These are phyloP conservation scores for Fusarium floridanum DNA, from an alignment of 2,329 filamentous ascomycete species.

Conservation along the genomic window DNA sequence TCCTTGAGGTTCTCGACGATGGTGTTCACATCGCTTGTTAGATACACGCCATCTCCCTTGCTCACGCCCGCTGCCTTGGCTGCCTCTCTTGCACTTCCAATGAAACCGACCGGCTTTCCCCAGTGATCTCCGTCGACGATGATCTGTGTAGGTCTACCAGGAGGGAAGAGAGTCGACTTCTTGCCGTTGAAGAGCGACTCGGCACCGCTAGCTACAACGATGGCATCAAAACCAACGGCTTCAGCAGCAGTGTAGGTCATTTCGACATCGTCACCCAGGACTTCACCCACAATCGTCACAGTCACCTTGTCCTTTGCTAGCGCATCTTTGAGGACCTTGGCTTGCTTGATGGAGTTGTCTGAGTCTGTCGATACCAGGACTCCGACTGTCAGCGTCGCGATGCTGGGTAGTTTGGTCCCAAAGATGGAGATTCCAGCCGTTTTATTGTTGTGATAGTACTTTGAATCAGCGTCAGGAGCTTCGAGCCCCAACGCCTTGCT, in stretches of 20 bases:
- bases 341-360: slow-evolving; percentile 60
- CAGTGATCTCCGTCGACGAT: slow-evolving; percentile 73
- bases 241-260: slow-evolving; percentile 75
- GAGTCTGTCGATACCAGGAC: slow-evolving; percentile 65
- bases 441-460: slow-evolving; percentile 77
- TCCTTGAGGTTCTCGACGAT: slow-evolving; percentile 64
- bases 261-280: slow-evolving; percentile 65
- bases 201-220: slow-evolving; percentile 70
- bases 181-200: slow-evolving; percentile 63
- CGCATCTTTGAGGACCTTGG: slow-evolving; percentile 61
- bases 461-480: slow-evolving; percentile 70
- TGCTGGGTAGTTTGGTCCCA: slow-evolving; percentile 66
- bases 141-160: slow-evolving; percentile 73
- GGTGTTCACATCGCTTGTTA: slow-evolving; percentile 47
- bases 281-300: slow-evolving; percentile 72
- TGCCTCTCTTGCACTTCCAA: slow-evolving; percentile 60
- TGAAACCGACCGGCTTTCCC: slow-evolving; percentile 76
- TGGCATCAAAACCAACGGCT: slow-evolving; percentile 71
- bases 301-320: slow-evolving; percentile 66
- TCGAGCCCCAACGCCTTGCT: slow-evolving; percentile 70
- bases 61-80: slow-evolving; percentile 61
- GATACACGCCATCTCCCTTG: slow-evolving; percentile 58
- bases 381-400: slow-evolving; percentile 74
- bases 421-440: slow-evolving; percentile 73
- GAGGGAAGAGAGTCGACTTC: slow-evolving; percentile 70